phyloP scores from a whole-genome alignment of 2,329 filamentous ascomycete genomes.

The Colletotrichum magnum region DNA sequence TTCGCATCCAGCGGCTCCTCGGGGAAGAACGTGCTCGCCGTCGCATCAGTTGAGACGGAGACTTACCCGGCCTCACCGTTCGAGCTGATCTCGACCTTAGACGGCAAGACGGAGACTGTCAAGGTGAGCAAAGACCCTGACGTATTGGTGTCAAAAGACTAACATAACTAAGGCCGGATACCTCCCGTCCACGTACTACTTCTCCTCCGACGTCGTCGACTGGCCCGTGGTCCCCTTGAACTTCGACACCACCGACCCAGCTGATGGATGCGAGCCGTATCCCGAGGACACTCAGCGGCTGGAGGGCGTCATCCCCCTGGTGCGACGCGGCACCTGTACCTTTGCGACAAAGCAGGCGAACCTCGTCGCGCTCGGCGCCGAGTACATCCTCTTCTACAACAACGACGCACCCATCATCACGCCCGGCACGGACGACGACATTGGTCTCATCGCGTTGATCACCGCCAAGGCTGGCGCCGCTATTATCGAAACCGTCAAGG shows the following conservation, averaged over 20 bases:
- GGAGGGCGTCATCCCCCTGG: conserved; percentile 45
- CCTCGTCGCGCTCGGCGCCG: conserved; percentile 45
- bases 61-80: conserved; percentile 46
- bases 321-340: conserved; percentile 52
- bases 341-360: conserved; percentile 47
- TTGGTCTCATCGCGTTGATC: conserved; percentile 44
- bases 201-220: conserved; percentile 52
- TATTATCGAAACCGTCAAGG: conserved; percentile 46
- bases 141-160: conserved; percentile 23
- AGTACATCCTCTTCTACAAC: conserved; percentile 51
- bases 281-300: conserved; percentile 43
- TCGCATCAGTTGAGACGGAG: conserved; percentile 57
- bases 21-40: conserved; percentile 57
- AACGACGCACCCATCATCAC: conserved; percentile 42
- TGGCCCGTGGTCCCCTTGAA: conserved; percentile 48
- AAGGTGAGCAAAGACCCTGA: conserved; percentile 30
- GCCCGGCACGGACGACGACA: conserved; percentile 33
- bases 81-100: conserved; percentile 49
- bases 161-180: conserved; percentile 49
- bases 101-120: conserved; percentile 38
- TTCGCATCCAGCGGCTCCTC: conserved; percentile 57
- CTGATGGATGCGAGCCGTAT: conserved; percentile 48
- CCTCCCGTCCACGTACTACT: conserved; percentile 52
- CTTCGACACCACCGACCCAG: conserved; percentile 45
- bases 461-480: conserved; percentile 44